Base-by-base conservation (phyloP, 2,329 filamentous ascomycete species). In the Trichoderma koningiopsis region DNA sequence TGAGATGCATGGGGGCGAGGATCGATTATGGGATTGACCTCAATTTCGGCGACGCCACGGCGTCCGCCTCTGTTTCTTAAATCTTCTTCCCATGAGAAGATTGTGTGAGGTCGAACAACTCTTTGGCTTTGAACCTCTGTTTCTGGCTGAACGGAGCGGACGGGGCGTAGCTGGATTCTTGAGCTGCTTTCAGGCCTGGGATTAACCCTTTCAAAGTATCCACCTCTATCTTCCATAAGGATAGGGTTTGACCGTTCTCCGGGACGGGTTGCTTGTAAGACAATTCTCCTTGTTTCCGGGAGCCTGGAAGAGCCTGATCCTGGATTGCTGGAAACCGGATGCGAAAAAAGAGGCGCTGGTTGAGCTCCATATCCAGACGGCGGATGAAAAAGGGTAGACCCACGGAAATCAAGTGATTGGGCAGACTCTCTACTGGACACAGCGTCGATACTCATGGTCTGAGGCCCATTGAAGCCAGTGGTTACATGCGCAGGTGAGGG, bases 181-280 rank as follows among this genome's bases (percentile, higher is more conserved):
- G 43, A 31, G 29, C 61, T 29, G 24, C 57, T 27, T 31, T 69
- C 69, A 40, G 59, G 55, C 16, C 31, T 55, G n/a, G 43, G 43
- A 68, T 72, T 70, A 43, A 81, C 74, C 68, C 77, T 78, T 71
- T 79, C 80, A 70, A 74, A 79, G 65, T 81, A 80, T 19, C 79
- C 78, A 68, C 79, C 79, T 35, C 79, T 76, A 72, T 81, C 79
- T 71, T 81, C 79, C 80, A 82, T 82, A 71, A 81, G 65, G 58
- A 81, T 75, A 22, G 77, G 77, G 27, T 76, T 78, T n/a, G 73
- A 73, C 49, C 75, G 75, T 29, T 73, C 75, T 63, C 78, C 79
- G 22, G 74, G 74, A 57, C 77, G 74, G 65, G 75, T 72, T 61
- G 74, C 74, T 70, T 79, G 76, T 64, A 78, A 71, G 61, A 76